Conservation (phyloP, 345 rosid genomes). For the Toxicodendron radicans region DNA sequence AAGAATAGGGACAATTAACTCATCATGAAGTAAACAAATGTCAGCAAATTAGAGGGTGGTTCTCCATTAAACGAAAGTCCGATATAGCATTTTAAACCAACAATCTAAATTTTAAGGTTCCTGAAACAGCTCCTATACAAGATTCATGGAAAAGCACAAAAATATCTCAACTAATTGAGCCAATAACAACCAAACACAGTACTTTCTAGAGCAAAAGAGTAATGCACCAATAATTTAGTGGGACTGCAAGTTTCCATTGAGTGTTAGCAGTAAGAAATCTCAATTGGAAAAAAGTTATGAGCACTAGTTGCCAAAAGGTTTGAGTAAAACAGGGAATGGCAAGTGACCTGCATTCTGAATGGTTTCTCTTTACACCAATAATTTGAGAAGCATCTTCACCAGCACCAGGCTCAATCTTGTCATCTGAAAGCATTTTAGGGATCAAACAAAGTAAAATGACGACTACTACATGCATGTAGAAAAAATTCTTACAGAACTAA, state of each 20-base stretch:
- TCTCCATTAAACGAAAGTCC: neutral
- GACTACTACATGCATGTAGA: constrained; percentile 4
- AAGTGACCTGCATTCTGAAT: constrained; percentile 54
- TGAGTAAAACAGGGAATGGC: neutral
- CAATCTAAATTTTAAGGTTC: neutral
- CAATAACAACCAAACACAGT: neutral
- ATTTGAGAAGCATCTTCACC: constrained; percentile 38
- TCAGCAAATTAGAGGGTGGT: neutral
- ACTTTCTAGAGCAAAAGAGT: neutral
- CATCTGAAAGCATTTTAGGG: constrained; percentile 41
- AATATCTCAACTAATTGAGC: neutral
- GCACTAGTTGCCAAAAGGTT: neutral
- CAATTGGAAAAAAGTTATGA: neutral
- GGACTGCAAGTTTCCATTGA: neutral
- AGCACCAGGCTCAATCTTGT: constrained; percentile 33
- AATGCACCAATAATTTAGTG: neutral
- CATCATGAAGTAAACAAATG: too few relatives aligned
- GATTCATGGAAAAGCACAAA: neutral
- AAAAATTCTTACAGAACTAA: constrained; percentile 5
- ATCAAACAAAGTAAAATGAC: constrained; percentile 17
- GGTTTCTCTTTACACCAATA: constrained; percentile 65
- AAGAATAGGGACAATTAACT: neutral
- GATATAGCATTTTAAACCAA: neutral
- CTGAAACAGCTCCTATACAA: neutral
- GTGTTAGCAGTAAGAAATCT: neutral